phyloP scores from a whole-genome alignment of 2,329 filamentous ascomycete species.

The Byssochlamys sp. region DNA sequence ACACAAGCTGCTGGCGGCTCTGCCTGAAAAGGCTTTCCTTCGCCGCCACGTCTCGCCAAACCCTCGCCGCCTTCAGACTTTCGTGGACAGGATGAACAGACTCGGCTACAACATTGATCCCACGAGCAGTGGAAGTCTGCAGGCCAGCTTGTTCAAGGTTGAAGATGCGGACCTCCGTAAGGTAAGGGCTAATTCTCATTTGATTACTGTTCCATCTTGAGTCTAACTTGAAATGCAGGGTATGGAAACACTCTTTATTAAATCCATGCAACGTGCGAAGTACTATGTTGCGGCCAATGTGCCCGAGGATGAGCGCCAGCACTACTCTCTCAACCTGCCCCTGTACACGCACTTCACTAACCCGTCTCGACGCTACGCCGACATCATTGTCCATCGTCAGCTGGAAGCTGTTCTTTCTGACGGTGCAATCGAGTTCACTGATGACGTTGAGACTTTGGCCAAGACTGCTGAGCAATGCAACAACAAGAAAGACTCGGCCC shows the following conservation, averaged over 20 bases:
- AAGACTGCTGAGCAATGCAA: constrained; percentile 96
- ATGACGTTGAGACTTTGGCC: constrained; percentile 76
- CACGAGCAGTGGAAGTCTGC: constrained; percentile 77
- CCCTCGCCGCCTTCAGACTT: constrained; percentile 75
- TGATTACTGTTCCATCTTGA: background rate
- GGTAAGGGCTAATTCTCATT: constrained; percentile 25
- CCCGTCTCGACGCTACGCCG: constrained; percentile 86
- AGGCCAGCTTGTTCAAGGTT: constrained; percentile 90
- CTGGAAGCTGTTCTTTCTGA: constrained; percentile 77
- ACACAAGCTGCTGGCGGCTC: constrained; percentile 64
- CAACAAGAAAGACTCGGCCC: constrained; percentile 96
- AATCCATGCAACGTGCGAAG: constrained; percentile 92
- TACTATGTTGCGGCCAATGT: constrained; percentile 82
- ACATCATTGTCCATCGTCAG: constrained; percentile 91
- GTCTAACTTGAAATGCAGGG: constrained; percentile 40
- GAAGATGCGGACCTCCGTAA: constrained; percentile 82
- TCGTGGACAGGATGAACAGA: constrained; percentile 84
- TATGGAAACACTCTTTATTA: constrained; percentile 91
- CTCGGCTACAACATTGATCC: constrained; percentile 85
- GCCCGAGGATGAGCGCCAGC: constrained; percentile 64
- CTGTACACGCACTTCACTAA: constrained; percentile 96
- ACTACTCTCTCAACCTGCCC: constrained; percentile 86
- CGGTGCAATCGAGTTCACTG: constrained; percentile 71
- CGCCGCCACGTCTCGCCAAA: constrained; percentile 80
- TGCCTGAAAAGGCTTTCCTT: constrained; percentile 87